Evolutionary conservation across 228 moss, liverwort and hornwort species (phyloP), one percentile per base, ranked within the genome.

Genomic region (Sphagnum magellanicum): DNA sequence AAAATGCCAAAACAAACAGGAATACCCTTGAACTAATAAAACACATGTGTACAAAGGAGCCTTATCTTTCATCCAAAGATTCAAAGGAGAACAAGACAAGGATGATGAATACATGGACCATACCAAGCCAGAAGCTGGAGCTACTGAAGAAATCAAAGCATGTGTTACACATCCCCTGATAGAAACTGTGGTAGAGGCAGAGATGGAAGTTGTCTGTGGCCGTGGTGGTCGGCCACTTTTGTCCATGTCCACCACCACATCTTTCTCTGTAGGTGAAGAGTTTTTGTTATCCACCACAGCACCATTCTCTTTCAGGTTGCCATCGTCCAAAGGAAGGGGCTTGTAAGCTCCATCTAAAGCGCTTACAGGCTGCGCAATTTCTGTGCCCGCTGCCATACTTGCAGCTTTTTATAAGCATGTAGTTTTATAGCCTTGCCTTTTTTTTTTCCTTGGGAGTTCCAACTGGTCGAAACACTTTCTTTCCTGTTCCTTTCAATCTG

Each of bases 331-430:
- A 58, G 88, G 83, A 61, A 74, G 63, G 53, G 77, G 79, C 75
- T 89, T 92, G 95, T 84, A 78, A 63, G 81, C 95, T 84, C 90
- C 95, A 75, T 92, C 95, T 90, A 95, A 78, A 79, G 83, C 87
- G 87, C 87, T 95, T 81, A 90, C 95, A 92, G 95, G 95, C 76
- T 95, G 95, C 79, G 89, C 84, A 72, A 90, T 89, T 83, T 95
- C 95, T 73, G 95, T 90, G 72, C 95, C 95, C 69, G 92, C 95
- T 92, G 95, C 95, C 95, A 95, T 95, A 73, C 32, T 32, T 32
- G 32, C 32, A 32, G 72, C 90, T 79, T 80, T 82, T 90, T 47
- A 63, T 89, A 88, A 85, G 87, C 95, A 95, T 95, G 85, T 92
- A 95, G 88, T 80, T 85, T 73, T 53, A 81, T 81, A 71, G 83